Evolutionary conservation across 345 rosid genomes (phyloP), one percentile per base, ranked within the genome.

Genomic region (Ceriops decandra): DNA sequence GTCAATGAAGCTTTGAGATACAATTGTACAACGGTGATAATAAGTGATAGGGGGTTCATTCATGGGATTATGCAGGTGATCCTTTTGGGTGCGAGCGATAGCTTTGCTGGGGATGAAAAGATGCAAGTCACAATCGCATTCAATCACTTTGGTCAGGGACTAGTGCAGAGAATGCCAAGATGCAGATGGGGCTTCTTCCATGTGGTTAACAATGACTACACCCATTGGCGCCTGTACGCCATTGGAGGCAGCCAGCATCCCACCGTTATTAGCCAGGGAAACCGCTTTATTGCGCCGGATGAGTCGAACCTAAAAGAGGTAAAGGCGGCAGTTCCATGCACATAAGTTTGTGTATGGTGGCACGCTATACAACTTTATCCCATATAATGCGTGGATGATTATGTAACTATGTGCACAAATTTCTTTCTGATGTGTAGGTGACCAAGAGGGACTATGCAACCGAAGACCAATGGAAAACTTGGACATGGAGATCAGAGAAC

Each of bases 121-220:
- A 71, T 76, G 80, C 80, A 76, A 52, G 72, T 76, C 28, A 76
- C 80, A 0, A 32, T 76, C 8, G 80, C 80, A 17, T 76, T 62
- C 72, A 76, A 76, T 53, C 80, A 76, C 72, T 76, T 76, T 31
- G 80, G 80, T 21, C 80, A 76, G 30, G 80, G 80, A 21, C 63
- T 76, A 6, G 76, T 76, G 24, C 80, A 76, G 62, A 67, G 80
- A 51, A 76, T 76, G 80, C 80, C 80, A 7, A 76, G 80, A 63
- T 76, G 80, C 69, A 51, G 80, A 57, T 76, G 76, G 80, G 80
- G 80, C 56, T 76, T 76, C 76, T 72, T 72, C 66, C 80, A 76
- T 36, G 80, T 76, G 11, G 80, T 76, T 28, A 76, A 76, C 73
- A 76, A 76, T 38, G 80, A 76, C 62, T 76, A 76, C 66, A 76